phyloP scores from a whole-genome alignment of 2,329 filamentous ascomycete genomes.

The Diaporthe australafricana region DNA sequence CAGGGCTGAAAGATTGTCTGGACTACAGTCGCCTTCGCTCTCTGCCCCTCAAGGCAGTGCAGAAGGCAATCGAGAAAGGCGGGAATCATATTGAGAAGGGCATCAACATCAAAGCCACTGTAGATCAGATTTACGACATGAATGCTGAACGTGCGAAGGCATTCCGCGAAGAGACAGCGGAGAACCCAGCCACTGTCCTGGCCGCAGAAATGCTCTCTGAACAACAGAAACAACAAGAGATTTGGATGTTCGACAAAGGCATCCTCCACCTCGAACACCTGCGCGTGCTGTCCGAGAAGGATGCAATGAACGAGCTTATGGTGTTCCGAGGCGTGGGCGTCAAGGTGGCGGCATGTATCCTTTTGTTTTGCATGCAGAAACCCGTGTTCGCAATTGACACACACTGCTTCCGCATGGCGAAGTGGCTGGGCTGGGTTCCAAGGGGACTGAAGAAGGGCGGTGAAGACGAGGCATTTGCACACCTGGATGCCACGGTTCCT shows the following conservation, averaged over 20 bases:
- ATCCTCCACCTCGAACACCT: constrained; percentile 69
- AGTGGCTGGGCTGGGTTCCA: constrained; percentile 68
- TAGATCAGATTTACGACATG: constrained; percentile 78
- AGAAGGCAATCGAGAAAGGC: constrained; percentile 75
- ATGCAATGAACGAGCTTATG: constrained; percentile 63
- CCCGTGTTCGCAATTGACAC: constrained; percentile 70
- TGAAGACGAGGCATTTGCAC: constrained; percentile 61
- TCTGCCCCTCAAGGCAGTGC: constrained; percentile 70
- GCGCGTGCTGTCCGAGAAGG: constrained; percentile 55
- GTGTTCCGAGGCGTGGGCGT: constrained; percentile 65
- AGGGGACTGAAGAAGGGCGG: constrained; percentile 40
- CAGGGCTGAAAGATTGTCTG: constrained; percentile 47
- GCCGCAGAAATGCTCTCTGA: constrained; percentile 53
- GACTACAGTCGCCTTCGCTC: constrained; percentile 78
- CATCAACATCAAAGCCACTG: constrained; percentile 77
- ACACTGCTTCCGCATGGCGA: constrained; percentile 64
- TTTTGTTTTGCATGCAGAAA: constrained; percentile 65
- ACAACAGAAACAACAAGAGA: constrained; percentile 66
- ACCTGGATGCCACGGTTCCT: constrained; percentile 64
- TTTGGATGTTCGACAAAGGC: constrained; percentile 66
- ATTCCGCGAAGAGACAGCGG: constrained; percentile 54
- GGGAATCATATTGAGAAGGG: constrained; percentile 79
- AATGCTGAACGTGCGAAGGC: constrained; percentile 63
- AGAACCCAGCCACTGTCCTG: constrained; percentile 55
- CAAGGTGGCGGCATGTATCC: constrained; percentile 68